Evolutionary conservation across 306 rosid species (phyloP).

Genomic region (Cicer judaicum): DNA sequence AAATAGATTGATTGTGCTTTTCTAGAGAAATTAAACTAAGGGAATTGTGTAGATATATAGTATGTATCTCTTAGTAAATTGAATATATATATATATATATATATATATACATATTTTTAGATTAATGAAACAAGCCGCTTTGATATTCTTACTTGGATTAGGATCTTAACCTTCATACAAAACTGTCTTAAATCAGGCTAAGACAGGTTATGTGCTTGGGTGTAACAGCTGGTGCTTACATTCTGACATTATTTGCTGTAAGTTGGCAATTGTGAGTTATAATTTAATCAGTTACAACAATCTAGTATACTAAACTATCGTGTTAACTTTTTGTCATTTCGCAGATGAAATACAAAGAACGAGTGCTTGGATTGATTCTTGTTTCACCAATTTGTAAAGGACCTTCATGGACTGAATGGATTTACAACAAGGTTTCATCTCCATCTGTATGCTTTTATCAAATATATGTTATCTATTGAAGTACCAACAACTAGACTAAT

Average conservation of each 20-base stretch:
- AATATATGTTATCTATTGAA: slow-evolving; percentile 20
- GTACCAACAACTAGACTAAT: slow-evolving; percentile 29
- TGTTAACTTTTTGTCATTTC: slow-evolving; percentile 36
- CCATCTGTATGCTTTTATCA: slow-evolving; percentile 25
- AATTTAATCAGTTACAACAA: slow-evolving; percentile 6
- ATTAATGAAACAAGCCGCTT: slow-evolving; percentile 15
- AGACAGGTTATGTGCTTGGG: slow-evolving; percentile 83
- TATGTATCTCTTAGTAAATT: neutral
- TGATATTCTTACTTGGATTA: slow-evolving; percentile 32
- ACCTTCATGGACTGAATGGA: slow-evolving; percentile 94
- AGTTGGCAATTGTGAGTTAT: slow-evolving; percentile 45
- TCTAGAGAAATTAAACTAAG: slow-evolving; percentile 27
- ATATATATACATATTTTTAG: neutral
- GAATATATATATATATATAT: neutral
- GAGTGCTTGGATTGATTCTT: slow-evolving; percentile 83
- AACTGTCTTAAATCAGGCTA: slow-evolving; percentile 60
- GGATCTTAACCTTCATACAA: slow-evolving; percentile 31
- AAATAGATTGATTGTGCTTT: slow-evolving; percentile 6
- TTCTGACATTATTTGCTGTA: slow-evolving; percentile 83
- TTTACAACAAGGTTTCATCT: slow-evolving; percentile 74
- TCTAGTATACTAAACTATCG: slow-evolving; percentile 29
- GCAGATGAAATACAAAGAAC: slow-evolving; percentile 78
- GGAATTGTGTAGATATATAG: slow-evolving; percentile 2
- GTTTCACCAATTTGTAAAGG: slow-evolving; percentile 81
- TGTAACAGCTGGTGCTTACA: slow-evolving; percentile 88